Percentiles rank a stretch among this genome's conserved stretches.
Evolutionary conservation across 148 eudicot genomes (phyloP).

Genomic region (Drosera capensis): DNA sequence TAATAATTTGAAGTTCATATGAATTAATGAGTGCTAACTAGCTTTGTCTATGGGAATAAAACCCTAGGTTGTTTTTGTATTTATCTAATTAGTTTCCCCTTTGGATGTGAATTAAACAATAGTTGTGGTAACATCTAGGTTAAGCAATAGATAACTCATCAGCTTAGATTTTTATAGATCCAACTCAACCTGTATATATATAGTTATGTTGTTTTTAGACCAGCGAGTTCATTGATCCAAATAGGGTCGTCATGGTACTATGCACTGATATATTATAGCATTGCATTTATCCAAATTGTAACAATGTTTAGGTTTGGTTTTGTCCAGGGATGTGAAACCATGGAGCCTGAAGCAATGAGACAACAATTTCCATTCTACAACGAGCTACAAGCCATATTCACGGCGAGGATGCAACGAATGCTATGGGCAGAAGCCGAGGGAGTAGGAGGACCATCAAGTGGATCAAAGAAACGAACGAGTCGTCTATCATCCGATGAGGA

Average conservation of each 20-base stretch:
- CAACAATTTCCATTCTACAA: constrained; percentile 84
- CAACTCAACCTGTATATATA: too few relatives aligned
- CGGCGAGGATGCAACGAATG: constrained; percentile 76
- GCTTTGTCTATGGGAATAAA: too few relatives aligned
- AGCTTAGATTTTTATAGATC: too few relatives aligned
- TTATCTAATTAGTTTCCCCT: too few relatives aligned
- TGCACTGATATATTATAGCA: not conserved
- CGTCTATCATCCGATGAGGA: constrained; percentile 63
- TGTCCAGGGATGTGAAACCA: constrained; percentile 77
- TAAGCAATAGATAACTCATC: too few relatives aligned
- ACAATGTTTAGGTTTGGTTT: not conserved
- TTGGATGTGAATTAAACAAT: too few relatives aligned
- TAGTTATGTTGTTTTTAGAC: too few relatives aligned
- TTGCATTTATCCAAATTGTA: not conserved
- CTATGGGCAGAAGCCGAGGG: constrained; percentile 73
- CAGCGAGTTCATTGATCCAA: too few relatives aligned
- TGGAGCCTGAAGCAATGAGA: constrained; percentile 65
- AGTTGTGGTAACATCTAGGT: too few relatives aligned
- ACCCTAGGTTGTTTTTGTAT: too few relatives aligned
- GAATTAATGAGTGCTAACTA: not conserved
- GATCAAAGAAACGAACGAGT: constrained; percentile 14
- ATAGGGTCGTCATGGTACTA: not conserved
- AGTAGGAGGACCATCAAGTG: constrained; percentile 9
- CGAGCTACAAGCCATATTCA: constrained; percentile 71
- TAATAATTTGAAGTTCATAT: not conserved